Evolutionary conservation across 2,329 filamentous ascomycete species (phyloP), one percentile per base, ranked within the genome.

Genomic region (Aspergillus proliferans): DNA sequence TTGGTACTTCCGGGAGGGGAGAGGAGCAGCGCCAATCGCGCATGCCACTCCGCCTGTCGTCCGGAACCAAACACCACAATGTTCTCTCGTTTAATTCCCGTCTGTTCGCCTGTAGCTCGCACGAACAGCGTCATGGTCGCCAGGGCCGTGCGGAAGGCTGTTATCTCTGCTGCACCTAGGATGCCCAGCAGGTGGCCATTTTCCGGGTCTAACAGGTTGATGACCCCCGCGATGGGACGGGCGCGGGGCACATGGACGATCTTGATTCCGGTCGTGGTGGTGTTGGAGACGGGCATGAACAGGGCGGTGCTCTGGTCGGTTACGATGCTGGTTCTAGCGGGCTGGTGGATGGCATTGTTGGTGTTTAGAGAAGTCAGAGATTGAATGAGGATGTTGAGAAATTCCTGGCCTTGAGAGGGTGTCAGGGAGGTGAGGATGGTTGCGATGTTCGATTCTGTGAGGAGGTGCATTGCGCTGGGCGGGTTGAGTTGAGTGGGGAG

Each of bases 91-190:
- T 46, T 43, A 3, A 66, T 47, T 6, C 57, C 49, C 1, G 46
- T 46, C 9, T 21, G 26, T 12, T 30, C 26, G 4, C 26, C 18
- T 19, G 38, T 15, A 48, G 61, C 69, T 34, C 78, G 79, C 18
- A 71, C 68, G 30, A 89, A 75, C 0, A 89, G 76, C 22, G 84
- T 82, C 47, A 85, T 80, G 3, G 85, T 86, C 1, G 82, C 82
- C 9, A 92, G 74, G 0, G 87, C 86, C 0, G 88, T 93, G 52
- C 88, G 83, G 68, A 92, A 93, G 3, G 86, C 87, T 0, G 88
- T 93, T 28, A 92, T 71, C 42, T 87, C 83, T 51, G 80, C 79
- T 14, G 87, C 86, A 58, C 88, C 85, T 34, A 93, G 71, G 48
- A 92, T 76, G 4, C 85, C 88, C 4, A 81, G 68, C 0, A 86